Percentiles rank a stretch among this genome's conserved stretches.
These are phyloP conservation scores for Ogataea trehalophila DNA, from an alignment of 805 yeast genomes.

Conservation along the genomic window DNA sequence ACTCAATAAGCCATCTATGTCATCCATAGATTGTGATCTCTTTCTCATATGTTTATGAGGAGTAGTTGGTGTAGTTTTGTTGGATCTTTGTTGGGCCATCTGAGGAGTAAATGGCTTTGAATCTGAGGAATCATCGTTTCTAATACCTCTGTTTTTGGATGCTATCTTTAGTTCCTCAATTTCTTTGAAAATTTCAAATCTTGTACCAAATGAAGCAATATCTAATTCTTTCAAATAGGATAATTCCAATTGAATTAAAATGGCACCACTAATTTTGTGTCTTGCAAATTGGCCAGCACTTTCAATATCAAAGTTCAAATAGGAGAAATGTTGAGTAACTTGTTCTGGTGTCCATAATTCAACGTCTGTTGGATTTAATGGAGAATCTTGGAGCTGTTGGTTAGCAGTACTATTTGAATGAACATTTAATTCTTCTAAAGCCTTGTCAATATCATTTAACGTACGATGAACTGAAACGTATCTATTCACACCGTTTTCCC, in stretches of 20 bases:
- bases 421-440: constrained; percentile 54
- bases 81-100: constrained; percentile 5
- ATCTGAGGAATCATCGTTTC: constrained; percentile 1
- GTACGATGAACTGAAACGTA: constrained; percentile 46
- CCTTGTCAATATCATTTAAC: constrained; percentile 68
- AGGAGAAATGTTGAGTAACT: constrained; percentile 72
- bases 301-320: constrained; percentile 65
- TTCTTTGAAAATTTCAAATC: constrained; percentile 88
- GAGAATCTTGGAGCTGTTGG: neutral
- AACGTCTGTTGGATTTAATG: constrained; percentile 45
- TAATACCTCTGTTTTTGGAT: constrained; percentile 12
- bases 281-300: constrained; percentile 77
- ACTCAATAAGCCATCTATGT: constrained; percentile 19
- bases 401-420: constrained; percentile 1
- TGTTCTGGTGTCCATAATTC: constrained; percentile 79
- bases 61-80: constrained; percentile 15
- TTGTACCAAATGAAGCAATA: constrained; percentile 87
- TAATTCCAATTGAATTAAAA: constrained; percentile 79
- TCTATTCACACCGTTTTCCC: constrained; percentile 12
- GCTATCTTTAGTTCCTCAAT: constrained; percentile 60
- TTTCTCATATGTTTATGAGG: constrained; percentile 38
- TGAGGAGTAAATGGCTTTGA: neutral
- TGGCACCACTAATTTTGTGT: constrained; percentile 86
- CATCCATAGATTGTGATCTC: constrained; percentile 49
- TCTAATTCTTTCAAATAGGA: constrained; percentile 87